phyloP scores from a whole-genome alignment of 352 stramenopile species.

The Globisporangium apiculatum region DNA sequence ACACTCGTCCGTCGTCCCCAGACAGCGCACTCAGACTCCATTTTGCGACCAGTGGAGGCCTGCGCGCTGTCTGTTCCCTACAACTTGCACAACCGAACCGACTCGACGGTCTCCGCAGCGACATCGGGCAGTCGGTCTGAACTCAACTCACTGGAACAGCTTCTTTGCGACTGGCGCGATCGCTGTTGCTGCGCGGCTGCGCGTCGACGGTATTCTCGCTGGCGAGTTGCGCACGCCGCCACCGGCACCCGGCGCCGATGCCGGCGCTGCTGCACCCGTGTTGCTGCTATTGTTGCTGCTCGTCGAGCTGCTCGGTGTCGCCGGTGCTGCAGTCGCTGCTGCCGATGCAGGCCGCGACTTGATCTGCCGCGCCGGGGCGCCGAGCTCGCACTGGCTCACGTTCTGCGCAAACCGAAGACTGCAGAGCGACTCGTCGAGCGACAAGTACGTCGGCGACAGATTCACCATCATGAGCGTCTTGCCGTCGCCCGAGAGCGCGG shows the following conservation, averaged over 20 bases:
- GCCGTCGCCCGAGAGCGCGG: constrained; percentile 96
- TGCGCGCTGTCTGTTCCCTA: background rate
- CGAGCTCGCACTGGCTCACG: constrained; percentile 97
- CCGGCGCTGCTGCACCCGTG: background rate
- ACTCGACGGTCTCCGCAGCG: too few species aligned
- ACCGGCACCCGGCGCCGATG: background rate
- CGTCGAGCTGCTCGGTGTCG: constrained; percentile 8
- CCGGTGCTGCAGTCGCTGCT: background rate
- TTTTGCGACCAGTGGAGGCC: constrained; percentile 7
- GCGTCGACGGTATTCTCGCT: constrained; percentile 11
- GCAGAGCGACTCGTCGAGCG: constrained; percentile 96
- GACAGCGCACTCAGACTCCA: background rate
- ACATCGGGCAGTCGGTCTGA: too few species aligned
- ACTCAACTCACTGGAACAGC: constrained; percentile 19
- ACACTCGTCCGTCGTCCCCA: background rate
- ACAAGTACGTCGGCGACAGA: constrained; percentile 93
- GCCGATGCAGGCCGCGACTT: constrained; percentile 39
- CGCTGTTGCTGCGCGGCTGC: constrained; percentile 6
- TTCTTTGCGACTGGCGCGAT: constrained; percentile 26
- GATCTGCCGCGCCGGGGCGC: constrained; percentile 89
- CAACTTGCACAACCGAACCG: too few species aligned
- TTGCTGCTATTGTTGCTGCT: constrained; percentile 12
- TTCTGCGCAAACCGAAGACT: constrained; percentile 97
- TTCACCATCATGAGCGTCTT: constrained; percentile 99
- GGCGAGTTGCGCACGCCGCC: constrained; percentile 13